phyloP scores from a whole-genome alignment of 2,329 filamentous ascomycete species.

The Chaetothyriales sp. region DNA sequence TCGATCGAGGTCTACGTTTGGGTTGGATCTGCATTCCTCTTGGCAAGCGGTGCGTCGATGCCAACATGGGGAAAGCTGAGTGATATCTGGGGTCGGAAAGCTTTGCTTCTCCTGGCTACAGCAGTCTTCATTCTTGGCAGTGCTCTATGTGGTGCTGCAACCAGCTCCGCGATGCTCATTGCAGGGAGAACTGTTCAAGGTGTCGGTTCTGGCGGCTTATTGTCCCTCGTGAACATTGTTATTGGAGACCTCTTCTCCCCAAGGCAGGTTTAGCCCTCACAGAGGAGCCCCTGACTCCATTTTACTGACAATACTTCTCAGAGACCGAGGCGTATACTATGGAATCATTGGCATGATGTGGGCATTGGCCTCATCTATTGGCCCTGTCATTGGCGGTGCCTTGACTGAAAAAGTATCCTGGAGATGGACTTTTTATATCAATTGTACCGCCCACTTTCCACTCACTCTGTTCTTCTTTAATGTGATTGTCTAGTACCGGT shows the following conservation, averaged over 20 bases:
- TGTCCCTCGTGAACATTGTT: constrained; percentile 38
- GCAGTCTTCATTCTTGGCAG: constrained; percentile 35
- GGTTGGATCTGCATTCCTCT: constrained; percentile 34
- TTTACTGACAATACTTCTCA: constrained; percentile 22
- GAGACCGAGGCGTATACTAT: constrained; percentile 45
- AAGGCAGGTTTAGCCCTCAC: constrained; percentile 21
- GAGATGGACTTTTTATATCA: constrained; percentile 40
- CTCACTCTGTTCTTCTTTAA: too few species aligned
- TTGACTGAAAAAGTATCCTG: constrained; percentile 26
- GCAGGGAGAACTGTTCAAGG: constrained; percentile 40
- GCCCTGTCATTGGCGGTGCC: constrained; percentile 28
- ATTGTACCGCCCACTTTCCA: constrained; percentile 28
- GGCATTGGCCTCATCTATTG: constrained; percentile 43
- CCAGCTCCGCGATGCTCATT: constrained; percentile 38
- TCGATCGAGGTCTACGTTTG: constrained; percentile 30
- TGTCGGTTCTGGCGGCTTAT: constrained; percentile 37
- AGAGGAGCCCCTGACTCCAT: too few species aligned
- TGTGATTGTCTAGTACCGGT: too few species aligned
- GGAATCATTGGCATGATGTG: constrained; percentile 48
- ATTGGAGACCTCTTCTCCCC: constrained; percentile 41
- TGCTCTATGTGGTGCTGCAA: constrained; percentile 35
- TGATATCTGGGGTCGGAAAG: constrained; percentile 53
- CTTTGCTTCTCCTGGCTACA: constrained; percentile 39
- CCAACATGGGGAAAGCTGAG: constrained; percentile 49
- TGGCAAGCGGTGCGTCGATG: constrained; percentile 34